Evolutionary conservation across 2,329 filamentous ascomycete species (phyloP).

Genomic region (Intubia oerlemansii): DNA sequence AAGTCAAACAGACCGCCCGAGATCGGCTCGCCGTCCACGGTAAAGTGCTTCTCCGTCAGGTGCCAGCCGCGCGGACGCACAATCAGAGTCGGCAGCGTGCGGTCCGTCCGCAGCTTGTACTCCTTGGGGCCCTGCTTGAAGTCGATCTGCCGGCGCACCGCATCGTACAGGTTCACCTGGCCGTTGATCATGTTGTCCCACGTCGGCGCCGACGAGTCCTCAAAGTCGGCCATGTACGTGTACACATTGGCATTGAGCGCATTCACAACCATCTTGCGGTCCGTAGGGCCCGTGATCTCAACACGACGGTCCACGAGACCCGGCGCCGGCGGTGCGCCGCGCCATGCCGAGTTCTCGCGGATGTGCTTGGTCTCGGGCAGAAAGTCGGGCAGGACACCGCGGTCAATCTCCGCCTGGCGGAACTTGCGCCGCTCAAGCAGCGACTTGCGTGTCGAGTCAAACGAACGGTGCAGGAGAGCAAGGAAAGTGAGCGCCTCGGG

Average conservation of each 20-base stretch:
- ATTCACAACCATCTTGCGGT: conserved; percentile 98
- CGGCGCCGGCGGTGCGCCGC: conserved; percentile 73
- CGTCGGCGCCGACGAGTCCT: conserved; percentile 87
- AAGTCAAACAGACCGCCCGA: conserved; percentile 91
- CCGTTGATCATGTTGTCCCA: conserved; percentile 99
- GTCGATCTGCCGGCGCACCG: conserved; percentile 80
- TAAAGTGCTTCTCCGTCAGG: conserved; percentile 94
- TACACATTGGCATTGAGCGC: conserved; percentile 88
- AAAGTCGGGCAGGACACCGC: conserved; percentile 77
- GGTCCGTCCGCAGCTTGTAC: conserved; percentile 91
- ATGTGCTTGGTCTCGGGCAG: conserved; percentile 89
- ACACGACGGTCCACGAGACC: conserved; percentile 84
- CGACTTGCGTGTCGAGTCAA: conserved; percentile 73
- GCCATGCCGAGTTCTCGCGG: conserved; percentile 86
- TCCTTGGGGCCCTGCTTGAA: conserved; percentile 92
- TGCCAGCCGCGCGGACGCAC: conserved; percentile 94
- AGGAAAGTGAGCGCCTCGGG: conserved; percentile 83
- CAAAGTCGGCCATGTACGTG: conserved; percentile 99
- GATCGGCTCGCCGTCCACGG: conserved; percentile 83
- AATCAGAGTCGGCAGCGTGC: conserved; percentile 69
- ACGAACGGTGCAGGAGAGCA: conserved; percentile 81
- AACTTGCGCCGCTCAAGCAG: conserved; percentile 70
- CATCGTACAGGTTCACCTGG: conserved; percentile 93
- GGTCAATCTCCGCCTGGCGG: conserved; percentile 84
- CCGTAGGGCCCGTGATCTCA: conserved; percentile 92